These are phyloP conservation scores for Fusarium lateritium DNA, from an alignment of 2,329 filamentous ascomycete species.

Conservation along the genomic window DNA sequence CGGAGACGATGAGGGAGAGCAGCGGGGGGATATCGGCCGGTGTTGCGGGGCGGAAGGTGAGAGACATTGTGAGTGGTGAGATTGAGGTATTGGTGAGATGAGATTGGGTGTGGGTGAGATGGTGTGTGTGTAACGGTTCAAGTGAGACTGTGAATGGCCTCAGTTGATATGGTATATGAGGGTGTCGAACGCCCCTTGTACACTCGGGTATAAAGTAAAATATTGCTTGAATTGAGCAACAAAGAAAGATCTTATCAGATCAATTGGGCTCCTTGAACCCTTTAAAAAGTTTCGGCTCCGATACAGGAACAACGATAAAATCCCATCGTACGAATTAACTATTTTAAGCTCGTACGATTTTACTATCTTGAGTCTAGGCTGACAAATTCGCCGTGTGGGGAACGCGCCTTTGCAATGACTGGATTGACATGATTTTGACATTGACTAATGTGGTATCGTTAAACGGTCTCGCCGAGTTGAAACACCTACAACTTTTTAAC, in stretches of 20 bases:
- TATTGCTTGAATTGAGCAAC: neutral
- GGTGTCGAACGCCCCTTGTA: no score
- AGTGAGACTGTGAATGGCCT: neutral
- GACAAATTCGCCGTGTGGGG: neutral
- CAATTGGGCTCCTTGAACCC: constrained; percentile 1
- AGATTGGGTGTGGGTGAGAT: neutral
- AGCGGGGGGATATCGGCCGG: constrained; percentile 52
- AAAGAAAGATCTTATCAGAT: neutral
- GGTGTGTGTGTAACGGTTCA: neutral
- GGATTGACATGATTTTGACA: constrained; percentile 15
- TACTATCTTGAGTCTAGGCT: neutral
- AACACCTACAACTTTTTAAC: no score
- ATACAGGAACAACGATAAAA: constrained; percentile 14
- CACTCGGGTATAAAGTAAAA: no score
- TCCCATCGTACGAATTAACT: no score
- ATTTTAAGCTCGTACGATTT: no score
- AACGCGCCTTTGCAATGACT: constrained; percentile 23
- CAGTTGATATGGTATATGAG: neutral
- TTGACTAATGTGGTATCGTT: constrained; percentile 5
- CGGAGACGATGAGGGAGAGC: constrained; percentile 58
- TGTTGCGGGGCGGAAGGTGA: constrained; percentile 48
- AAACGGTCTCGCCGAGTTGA: neutral
- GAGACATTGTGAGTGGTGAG: constrained; percentile 30
- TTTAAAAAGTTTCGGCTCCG: constrained; percentile 19
- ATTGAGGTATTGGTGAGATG: neutral